These are phyloP conservation scores for Ogataea henricii DNA, from an alignment of 805 yeast genomes.

Conservation along the genomic window DNA sequence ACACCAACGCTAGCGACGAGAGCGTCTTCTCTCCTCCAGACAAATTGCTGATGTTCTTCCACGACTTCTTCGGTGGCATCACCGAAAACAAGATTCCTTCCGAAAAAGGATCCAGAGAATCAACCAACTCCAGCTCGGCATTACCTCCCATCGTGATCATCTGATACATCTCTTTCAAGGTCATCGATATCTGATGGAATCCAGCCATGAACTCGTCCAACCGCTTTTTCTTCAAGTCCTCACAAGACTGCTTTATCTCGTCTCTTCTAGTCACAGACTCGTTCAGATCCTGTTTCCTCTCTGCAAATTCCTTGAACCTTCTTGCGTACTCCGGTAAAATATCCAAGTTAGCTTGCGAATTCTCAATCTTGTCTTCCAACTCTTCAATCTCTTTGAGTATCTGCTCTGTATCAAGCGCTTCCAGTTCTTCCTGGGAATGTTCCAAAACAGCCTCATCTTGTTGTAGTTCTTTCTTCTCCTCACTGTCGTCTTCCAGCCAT, in stretches of 20 bases:
- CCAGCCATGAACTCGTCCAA: conserved; percentile 93
- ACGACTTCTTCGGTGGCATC: conserved; percentile 98
- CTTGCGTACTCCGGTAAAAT: conserved; percentile 74
- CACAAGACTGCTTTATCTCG: conserved; percentile 57
- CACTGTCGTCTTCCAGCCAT: conserved; percentile 49
- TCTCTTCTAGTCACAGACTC: conserved; percentile 70
- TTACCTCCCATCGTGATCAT: conserved; percentile 99
- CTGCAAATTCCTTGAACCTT: conserved; percentile 62
- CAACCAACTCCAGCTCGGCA: conserved; percentile 95
- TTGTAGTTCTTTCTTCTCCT: conserved; percentile 20
- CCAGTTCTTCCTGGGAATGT: conserved; percentile 48
- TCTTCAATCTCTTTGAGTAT: conserved; percentile 54
- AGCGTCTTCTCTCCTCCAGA: conserved; percentile 98
- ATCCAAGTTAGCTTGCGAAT: conserved; percentile 67
- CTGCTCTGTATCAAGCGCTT: conserved; percentile 45
- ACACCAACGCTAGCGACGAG: conserved; percentile 91
- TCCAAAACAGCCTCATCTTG: conserved; percentile 38
- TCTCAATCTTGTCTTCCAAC: conserved; percentile 56
- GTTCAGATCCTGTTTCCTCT: conserved; percentile 67
- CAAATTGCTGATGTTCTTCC: conserved; percentile 93
- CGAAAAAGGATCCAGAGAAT: conserved; percentile 94
- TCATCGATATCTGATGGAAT: conserved; percentile 78
- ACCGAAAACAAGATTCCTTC: conserved; percentile 97
- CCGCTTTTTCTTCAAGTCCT: conserved; percentile 70
- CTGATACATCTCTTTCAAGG: conserved; percentile 94